These are phyloP conservation scores for Sonneratia alba DNA, from an alignment of 345 rosid species.

Conservation along the genomic window DNA sequence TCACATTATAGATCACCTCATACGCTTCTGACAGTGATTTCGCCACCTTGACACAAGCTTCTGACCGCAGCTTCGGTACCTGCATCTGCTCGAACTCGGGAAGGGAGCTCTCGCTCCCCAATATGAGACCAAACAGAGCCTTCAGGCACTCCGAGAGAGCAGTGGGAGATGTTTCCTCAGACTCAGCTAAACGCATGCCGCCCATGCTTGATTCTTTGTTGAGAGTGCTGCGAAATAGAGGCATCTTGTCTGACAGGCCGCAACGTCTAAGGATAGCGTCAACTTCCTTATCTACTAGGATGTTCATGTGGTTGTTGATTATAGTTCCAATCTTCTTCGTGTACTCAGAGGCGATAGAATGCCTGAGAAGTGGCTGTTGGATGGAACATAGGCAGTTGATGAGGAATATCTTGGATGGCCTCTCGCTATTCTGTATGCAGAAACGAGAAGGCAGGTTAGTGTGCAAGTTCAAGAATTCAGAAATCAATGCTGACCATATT, in stretches of 20 bases:
- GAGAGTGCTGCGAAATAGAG: constrained; percentile 34
- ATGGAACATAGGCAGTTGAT: constrained; percentile 83
- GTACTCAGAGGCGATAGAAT: constrained; percentile 62
- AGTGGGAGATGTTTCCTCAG: no score
- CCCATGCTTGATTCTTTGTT: constrained; percentile 15
- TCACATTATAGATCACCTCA: constrained; percentile 59
- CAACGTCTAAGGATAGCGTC: constrained; percentile 67
- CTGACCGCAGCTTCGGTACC: constrained; percentile 86
- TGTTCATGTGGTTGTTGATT: constrained; percentile 58
- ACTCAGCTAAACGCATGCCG: constrained; percentile 32
- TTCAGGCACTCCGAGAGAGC: constrained; percentile 35
- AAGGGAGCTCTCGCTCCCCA: constrained; percentile 77
- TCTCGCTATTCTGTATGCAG: constrained; percentile 54
- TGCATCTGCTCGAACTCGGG: constrained; percentile 92
- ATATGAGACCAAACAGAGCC: constrained; percentile 72
- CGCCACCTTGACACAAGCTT: constrained; percentile 60
- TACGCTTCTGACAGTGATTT: constrained; percentile 69
- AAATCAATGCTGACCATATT: no score
- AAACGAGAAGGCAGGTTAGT: constrained; percentile 9
- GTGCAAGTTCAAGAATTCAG: not conserved
- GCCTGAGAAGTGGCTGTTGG: constrained; percentile 70
- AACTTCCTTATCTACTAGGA: constrained; percentile 79
- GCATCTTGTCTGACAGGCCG: constrained; percentile 61
- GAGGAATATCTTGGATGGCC: constrained; percentile 83
- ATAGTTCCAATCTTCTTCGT: constrained; percentile 56